Percentiles rank a stretch among this genome's conserved stretches.
Conservation (phyloP, 2,329 filamentous ascomycete species). For the Curvularia spicifera region DNA sequence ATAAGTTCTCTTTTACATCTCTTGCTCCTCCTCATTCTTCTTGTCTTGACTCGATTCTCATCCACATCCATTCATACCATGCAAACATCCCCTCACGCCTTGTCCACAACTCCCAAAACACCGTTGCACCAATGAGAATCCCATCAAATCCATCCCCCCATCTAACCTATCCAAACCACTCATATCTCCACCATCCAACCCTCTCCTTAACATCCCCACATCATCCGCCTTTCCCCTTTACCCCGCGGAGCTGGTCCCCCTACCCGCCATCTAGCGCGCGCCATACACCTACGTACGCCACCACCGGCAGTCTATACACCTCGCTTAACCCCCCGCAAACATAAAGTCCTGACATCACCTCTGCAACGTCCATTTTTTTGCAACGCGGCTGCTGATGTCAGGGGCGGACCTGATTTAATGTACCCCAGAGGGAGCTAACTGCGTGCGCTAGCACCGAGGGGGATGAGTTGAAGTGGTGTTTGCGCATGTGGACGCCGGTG, state of each 20-base stretch:
- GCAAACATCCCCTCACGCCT: not conserved
- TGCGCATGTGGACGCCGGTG: too few relatives aligned
- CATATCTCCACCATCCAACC: not conserved
- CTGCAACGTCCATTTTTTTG: slow-evolving; percentile 3
- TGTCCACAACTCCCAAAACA: not conserved
- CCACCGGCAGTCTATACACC: not conserved
- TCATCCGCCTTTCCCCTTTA: not conserved
- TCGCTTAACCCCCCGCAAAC: slow-evolving; percentile 23
- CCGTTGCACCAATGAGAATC: too few relatives aligned
- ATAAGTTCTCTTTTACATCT: not conserved
- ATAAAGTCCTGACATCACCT: slow-evolving; percentile 24
- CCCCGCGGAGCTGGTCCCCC: not conserved
- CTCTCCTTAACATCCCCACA: not conserved
- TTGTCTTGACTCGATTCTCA: too few relatives aligned
- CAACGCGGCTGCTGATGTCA: slow-evolving; percentile 10
- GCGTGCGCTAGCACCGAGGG: too few relatives aligned
- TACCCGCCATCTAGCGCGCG: not conserved
- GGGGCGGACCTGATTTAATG: not conserved
- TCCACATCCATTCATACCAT: not conserved
- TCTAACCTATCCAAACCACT: not conserved
- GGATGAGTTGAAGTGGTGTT: too few relatives aligned
- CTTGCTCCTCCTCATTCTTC: not conserved
- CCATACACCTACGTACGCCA: too few relatives aligned
- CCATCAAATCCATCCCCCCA: not conserved
- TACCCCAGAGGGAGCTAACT: slow-evolving; percentile 14